A percentile compares a stretch with the other conserved stretches of the same genome.
phyloP scores from a whole-genome alignment of 441 rosid species.

The Capsella rubella region DNA sequence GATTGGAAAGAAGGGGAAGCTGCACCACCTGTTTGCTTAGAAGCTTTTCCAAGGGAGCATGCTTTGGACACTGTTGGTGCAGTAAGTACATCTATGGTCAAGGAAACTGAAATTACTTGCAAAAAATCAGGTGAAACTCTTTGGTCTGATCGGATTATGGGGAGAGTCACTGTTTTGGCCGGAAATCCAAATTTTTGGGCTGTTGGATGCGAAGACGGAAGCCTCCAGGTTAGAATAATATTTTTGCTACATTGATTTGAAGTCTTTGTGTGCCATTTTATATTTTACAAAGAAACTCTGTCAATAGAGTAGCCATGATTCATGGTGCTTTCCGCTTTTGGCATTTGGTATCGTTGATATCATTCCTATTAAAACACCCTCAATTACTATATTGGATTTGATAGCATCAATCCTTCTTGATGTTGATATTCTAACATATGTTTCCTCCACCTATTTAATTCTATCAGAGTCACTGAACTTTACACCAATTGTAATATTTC shows the following conservation, averaged over 20 bases:
- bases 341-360: constrained; percentile 19
- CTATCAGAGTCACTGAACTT: not conserved
- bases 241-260: constrained; percentile 20
- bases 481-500: constrained; percentile 9
- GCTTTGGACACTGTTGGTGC: constrained; percentile 78
- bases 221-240: constrained; percentile 73
- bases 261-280: not conserved
- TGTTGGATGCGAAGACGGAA: constrained; percentile 96
- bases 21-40: constrained; percentile 74
- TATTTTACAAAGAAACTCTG: not conserved
- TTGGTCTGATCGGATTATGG: constrained; percentile 92
- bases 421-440: constrained; percentile 16
- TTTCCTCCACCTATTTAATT: constrained; percentile 11
- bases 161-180: constrained; percentile 89
- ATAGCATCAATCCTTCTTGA: not conserved
- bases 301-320: constrained; percentile 5
- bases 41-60: constrained; percentile 82
- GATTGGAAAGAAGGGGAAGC: constrained; percentile 84
- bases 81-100: constrained; percentile 64
- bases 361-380: constrained; percentile 19
- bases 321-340: constrained; percentile 6
- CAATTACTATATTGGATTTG: not conserved
- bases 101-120: constrained; percentile 88
- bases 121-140: constrained; percentile 71
- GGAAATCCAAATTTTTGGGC: constrained; percentile 99